Evolutionary conservation across 2,329 filamentous ascomycete genomes (phyloP), one percentile per base, ranked within the genome.

Genomic region (Domatiomyces globalis): DNA sequence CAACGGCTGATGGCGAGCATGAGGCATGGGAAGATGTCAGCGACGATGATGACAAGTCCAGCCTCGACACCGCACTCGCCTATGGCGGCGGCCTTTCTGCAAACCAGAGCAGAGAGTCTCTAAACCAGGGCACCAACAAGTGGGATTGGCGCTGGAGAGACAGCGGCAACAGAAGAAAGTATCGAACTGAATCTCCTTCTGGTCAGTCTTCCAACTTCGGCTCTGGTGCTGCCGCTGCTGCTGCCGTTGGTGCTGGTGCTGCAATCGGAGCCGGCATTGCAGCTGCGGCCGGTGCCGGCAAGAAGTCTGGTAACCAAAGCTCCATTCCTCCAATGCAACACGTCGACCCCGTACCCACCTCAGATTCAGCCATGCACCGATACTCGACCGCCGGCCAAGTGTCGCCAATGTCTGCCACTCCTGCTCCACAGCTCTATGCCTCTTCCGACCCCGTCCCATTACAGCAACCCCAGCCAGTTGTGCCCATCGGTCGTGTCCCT

Each of bases 381-480:
- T 39, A 39, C 33, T 5, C 33, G 33, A 39, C 5, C 3, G 22
- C 22, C 12, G 15, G 33, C 33, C 10, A 57, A 72, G 69, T 55
- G 42, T 12, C 47, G n/a, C 15, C 25, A 43, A 15, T 44, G 6
- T 12, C 19, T 45, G 47, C 7, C 19, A 25, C n/a, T 49, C n/a
- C 52, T 42, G 17, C 15, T 25, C 52, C 42, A 43, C 45, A 48
- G 36, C 45, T 18, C 45, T n/a, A 47, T 25, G 56, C 57, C 33
- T 25, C 51, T 7, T 52, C 48, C 43, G 46, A 42, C 10, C 57
- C 60, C 25, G 62, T 87, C 29, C 80, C 82, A 9, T 73, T 95
- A n/a, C 84, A 92, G 64, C 87, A 94, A 60, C 89, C 89, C 2
- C 83, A 88, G 59, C 89, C 89, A 1, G 77, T 86, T 53, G 74